Base-by-base conservation (phyloP, 495 filamentous ascomycete genomes). In the Umbilicaria muhlenbergii region DNA sequence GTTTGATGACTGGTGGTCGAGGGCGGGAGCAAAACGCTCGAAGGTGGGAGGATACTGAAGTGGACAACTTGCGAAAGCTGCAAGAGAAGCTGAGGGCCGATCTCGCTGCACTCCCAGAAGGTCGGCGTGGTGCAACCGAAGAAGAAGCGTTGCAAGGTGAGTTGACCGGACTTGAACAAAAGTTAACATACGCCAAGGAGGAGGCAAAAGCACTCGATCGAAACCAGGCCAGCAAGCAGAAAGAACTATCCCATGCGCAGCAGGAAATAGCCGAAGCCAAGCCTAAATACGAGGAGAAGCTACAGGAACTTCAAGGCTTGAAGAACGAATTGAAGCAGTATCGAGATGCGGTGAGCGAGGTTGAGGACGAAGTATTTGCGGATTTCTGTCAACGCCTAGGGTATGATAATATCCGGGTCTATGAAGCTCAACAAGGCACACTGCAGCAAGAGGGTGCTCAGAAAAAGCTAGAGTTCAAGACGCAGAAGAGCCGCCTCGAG, bases 1-100 rank as follows among this genome's bases (percentile, higher is more conserved):
- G 91, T 56, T 71, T 86, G 34, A 95, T 99, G 86, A 96, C 91
- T 17, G 91, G 91, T 69, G 91, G 91, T 47, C 77, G 83, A 32
- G 77, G 83, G 14, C 72, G 74, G 33, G 80, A 78, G 55, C 76
- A 80, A 35, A 75, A 73, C 34, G 80, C 82, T 44, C 80, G 87
- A 33, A 75, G 83, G 32, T 96, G 89, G 69, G 87, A 92, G 52
- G 87, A 93, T 49, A 73, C 80, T 6, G 87, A 94, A 47, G 73
- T 95, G 11, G 83, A 91, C 44, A 82, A 83, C 51, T 69, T 94
- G 14, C 68, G 77, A 48, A 78, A 74, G 46, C 51, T 80, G 17
- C 73, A 74, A 43, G 79, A 92, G 40, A 86, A 85, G 50, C 65
- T 86, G 35, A 62, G 75, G 46, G 69, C 69, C 8, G 82, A 94